A percentile compares a stretch with the other conserved stretches of the same genome.
phyloP scores from a whole-genome alignment of 2,329 filamentous ascomycete genomes.

The Curvularia lunata region DNA sequence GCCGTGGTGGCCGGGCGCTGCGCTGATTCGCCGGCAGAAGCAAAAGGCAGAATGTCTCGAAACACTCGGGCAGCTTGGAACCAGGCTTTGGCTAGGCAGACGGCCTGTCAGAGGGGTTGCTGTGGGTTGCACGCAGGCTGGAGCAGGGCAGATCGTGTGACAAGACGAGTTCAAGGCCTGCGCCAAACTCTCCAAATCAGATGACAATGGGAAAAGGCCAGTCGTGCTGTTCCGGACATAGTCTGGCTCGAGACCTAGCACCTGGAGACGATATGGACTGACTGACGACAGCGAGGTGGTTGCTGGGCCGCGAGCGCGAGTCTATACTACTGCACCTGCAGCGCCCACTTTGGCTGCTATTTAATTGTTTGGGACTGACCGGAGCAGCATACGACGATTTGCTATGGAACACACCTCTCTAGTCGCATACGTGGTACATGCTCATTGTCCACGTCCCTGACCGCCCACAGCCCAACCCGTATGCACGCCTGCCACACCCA shows the following conservation, averaged over 20 bases:
- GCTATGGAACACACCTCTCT: conserved; percentile 6
- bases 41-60: conserved; percentile 25
- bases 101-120: conserved; percentile 12
- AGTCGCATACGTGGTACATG: conserved; percentile 29
- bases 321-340: conserved; percentile 18
- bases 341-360: conserved; percentile 13
- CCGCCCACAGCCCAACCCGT: conserved; percentile 25
- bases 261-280: conserved; percentile 12
- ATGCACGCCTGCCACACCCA: conserved; percentile 15
- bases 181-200: conserved; percentile 47
- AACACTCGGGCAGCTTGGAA: conserved; percentile 24
- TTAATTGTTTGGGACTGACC: conserved; percentile 17
- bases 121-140: background rate
- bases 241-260: conserved; percentile 28
- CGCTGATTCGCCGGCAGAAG: conserved; percentile 33
- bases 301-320: conserved; percentile 13
- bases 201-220: conserved; percentile 36
- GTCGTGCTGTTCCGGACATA: conserved; percentile 42
- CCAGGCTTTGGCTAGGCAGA: conserved; percentile 20
- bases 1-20: conserved; percentile 22
- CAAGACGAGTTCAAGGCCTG: conserved; percentile 27
- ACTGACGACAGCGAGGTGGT: background rate
- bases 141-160: conserved; percentile 1
- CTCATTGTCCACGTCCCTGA: conserved; percentile 23
- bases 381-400: background rate